Evolutionary conservation across 176 grass and related monocot genomes (phyloP), one percentile per base, ranked within the genome.

Genomic region (Eleusine indica): DNA sequence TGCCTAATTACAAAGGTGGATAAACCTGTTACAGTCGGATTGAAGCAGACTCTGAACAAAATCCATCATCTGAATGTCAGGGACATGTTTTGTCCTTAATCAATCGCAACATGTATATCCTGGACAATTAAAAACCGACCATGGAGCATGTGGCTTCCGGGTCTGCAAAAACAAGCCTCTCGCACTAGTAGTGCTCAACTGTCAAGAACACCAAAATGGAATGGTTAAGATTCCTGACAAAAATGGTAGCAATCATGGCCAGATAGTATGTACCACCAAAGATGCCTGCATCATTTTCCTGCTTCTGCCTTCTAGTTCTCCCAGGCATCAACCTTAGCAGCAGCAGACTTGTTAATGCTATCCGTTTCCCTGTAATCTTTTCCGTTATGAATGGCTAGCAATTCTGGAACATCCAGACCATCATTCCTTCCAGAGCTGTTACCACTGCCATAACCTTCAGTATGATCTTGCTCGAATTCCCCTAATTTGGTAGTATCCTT

Each of bases 371-470:
- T 64, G 38, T 42, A 60, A 56, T 47, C 28, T 66, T 90, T 86
- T 61, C 82, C 74, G 37, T 74, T 79, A 37, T 52, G 87, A 61
- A 71, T 78, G 0, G 70, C 61, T 35, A 80, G 54, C 44, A 87
- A 57, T 43, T 86, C 87, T 22, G 85, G 88, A 47, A 91, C 87
- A 80, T 98, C 89, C 58, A 89, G 66, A 66, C 82, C 78, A 80
- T 91, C 85, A 14, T 89, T 93, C 75, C 91, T 88, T 64, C 97
- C 89, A 69, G 89, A 99, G 51, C 93, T 87, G 40, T 93, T 85
- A 68, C 90, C 90, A 69, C 89, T 90, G 71, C 82, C 86, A 63
- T 64, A 84, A 42, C 74, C 82, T 84, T 86, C 85, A 32, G 58
- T 81, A 29, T 25, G 64, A 84, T 92, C 88, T 48, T 79, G 70